Evolutionary conservation across 2,329 filamentous ascomycete species (phyloP), one percentile per base, ranked within the genome.

Genomic region (Exophiala lecanii-corni): DNA sequence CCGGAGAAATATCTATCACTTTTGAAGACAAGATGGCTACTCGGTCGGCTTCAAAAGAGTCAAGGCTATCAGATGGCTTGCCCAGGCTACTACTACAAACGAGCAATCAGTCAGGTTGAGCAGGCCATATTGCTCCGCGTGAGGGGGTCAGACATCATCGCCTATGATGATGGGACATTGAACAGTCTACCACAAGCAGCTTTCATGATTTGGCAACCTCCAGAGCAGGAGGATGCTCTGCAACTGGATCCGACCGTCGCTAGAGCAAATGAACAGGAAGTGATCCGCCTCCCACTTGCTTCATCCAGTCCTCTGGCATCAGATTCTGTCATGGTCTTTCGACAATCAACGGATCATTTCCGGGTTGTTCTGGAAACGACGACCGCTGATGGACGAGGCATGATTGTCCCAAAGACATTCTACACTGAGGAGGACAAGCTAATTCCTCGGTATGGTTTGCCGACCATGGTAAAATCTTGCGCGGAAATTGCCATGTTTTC

Each of bases 1-100:
- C 40, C 40, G 34, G 31, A 43, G n/a, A 43, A 37, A 20, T 43
- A 43, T 21, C 18, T 43, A 10, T 18, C 28, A 7, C 40, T 43
- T 9, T 21, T 43, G 18, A 43, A 43, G 19, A 36, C 32, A 7
- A 32, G 40, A n/a, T 43, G 40, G 40, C 15, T 43, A 7, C 19
- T 43, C 9, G 17, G 13, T 31, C 33, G 33, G 4, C 19, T 43
- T 9, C 13, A 31, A 23, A 28, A 13, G 10, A 43, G 40, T 21
- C 10, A 17, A 13, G 40, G 23, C 17, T 43, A 37, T 20, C n/a
- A 20, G 12, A 25, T 9, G n/a, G 32, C 40, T 13, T 36, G 39
- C 15, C 15, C 39, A 13, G 39, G 28, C 39, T 36, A 16, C 26
- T 43, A 28, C 25, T 43, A 43, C 33, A 37, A 36, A 20, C 40